Evolutionary conservation across 192 early-diverging fungal genomes (phyloP), one percentile per base, ranked within the genome.

Genomic region (Glomus cerebriforme): DNA sequence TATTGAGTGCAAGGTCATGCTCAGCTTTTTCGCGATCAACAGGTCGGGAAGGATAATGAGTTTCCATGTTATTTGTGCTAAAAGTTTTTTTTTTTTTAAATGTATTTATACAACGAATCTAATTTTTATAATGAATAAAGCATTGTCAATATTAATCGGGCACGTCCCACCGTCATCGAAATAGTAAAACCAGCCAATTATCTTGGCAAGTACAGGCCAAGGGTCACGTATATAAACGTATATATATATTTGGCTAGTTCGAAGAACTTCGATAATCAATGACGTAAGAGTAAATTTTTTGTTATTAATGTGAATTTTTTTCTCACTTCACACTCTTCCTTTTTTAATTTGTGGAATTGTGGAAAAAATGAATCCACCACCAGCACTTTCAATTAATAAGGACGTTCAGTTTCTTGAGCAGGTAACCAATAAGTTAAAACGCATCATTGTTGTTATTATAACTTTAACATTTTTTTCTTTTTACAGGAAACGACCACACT

Each of bases 1-100:
- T 96, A 80, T 92, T 90, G n/a, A 87, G 88, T 66, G 92, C 88
- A 34, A 99, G 89, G 62, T 97, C 94, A 60, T 92, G 84, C 79
- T 98, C 97, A 65, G 92, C 93, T 87, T 93, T 95, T 75, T 88
- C 89, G 37, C 88, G 84, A 84, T 89, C 88, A 43, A 87, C 85
- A 32, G 88, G 81, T 72, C 92, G 89, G 45, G 90, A 79, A 60
- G 87, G 83, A 82, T 86, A 89, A 80, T 84, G 63, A 12, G 27
- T 2, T 3, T 75, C 73, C 49, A 68, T 68, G 5, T 15, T 45
- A 8, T 3, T 43, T 43, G 12, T 43, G 39, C 12, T 43, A 1
- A 12, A 43, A 43, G 39, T 12, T 13, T 13, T 39, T 39, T 43
- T 43, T 43, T 43, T 43, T 43, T 43, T 12, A 43, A 43, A 43